Conservation (phyloP, 805 yeast species). For the Komagataella pastoris region DNA sequence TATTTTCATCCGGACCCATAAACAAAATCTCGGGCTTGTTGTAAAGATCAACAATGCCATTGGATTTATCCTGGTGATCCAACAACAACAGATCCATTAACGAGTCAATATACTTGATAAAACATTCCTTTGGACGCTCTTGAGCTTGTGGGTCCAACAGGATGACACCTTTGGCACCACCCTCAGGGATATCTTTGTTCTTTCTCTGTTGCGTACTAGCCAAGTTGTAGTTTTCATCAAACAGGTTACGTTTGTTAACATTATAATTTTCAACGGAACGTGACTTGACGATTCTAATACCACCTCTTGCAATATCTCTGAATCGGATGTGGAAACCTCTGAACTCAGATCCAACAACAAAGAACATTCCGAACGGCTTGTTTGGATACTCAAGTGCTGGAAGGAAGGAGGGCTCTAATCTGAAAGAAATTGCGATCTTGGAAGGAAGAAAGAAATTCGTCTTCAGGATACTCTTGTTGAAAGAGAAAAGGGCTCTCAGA, state of each 20-base stretch:
- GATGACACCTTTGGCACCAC: constrained; percentile 97
- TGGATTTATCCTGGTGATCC: constrained; percentile 35
- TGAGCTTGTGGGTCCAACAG: constrained; percentile 63
- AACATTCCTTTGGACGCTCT: constrained; percentile 69
- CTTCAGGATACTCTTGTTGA: constrained; percentile 79
- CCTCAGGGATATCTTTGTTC: constrained; percentile 97
- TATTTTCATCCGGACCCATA: constrained; percentile 99
- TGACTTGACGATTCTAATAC: constrained; percentile 88
- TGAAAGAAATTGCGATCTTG: constrained; percentile 88
- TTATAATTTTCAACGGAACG: constrained; percentile 77
- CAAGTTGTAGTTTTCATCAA: constrained; percentile 92
- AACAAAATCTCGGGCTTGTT: constrained; percentile 80
- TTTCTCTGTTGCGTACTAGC: constrained; percentile 95
- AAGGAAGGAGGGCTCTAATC: constrained; percentile 77
- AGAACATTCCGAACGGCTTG: constrained; percentile 87
- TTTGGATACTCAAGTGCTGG: constrained; percentile 84
- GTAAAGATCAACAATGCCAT: constrained; percentile 79
- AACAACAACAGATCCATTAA: constrained; percentile 67
- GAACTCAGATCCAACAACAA: constrained; percentile 91
- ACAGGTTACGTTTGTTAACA: constrained; percentile 73
- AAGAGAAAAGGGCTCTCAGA: constrained; percentile 66
- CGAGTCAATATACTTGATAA: constrained; percentile 87
- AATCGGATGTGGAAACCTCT: constrained; percentile 96
- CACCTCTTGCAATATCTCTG: constrained; percentile 96
- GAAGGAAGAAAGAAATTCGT: constrained; percentile 91